These are phyloP conservation scores for Aspergillus sp. DNA, from an alignment of 2,329 filamentous ascomycete species.

Conservation along the genomic window DNA sequence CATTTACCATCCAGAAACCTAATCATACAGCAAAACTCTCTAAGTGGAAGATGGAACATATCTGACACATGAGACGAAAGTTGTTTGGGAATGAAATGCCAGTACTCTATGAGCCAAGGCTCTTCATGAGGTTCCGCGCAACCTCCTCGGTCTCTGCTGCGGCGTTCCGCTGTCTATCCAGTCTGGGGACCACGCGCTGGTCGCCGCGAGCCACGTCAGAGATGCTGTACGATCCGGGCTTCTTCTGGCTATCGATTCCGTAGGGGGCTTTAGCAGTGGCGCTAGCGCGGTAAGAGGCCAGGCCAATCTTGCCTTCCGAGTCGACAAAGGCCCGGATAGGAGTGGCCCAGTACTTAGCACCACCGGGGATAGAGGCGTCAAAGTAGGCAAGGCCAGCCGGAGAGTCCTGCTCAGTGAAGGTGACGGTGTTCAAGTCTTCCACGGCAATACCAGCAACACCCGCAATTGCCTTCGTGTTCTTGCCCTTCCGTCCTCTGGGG, in stretches of 20 bases:
- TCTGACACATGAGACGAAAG: not conserved
- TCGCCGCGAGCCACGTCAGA: constrained; percentile 28
- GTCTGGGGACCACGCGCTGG: constrained; percentile 30
- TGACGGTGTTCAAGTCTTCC: constrained; percentile 40
- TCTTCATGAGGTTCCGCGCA: constrained; percentile 35
- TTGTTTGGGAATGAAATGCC: constrained; percentile 1
- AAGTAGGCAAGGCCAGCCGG: constrained; percentile 47
- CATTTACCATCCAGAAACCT: constrained; percentile 30
- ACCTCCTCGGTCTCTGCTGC: constrained; percentile 28
- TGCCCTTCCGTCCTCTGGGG: constrained; percentile 43
- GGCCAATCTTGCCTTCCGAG: constrained; percentile 46
- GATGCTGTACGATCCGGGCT: constrained; percentile 29
- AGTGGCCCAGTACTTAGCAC: constrained; percentile 55
- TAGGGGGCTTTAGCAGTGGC: constrained; percentile 38
- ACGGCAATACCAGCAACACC: constrained; percentile 47
- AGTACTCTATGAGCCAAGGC: constrained; percentile 22
- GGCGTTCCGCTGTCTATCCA: constrained; percentile 29
- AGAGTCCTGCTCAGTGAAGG: constrained; percentile 34
- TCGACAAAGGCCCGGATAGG: constrained; percentile 50
- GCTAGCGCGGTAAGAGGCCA: constrained; percentile 39
- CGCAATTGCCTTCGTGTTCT: constrained; percentile 34
- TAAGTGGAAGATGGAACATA: constrained; percentile 8
- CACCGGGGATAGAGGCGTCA: constrained; percentile 50
- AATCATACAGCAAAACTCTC: constrained; percentile 35
- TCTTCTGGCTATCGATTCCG: constrained; percentile 38